These are phyloP conservation scores for Poronia punctata DNA, from an alignment of 495 filamentous ascomycete genomes.

Conservation along the genomic window DNA sequence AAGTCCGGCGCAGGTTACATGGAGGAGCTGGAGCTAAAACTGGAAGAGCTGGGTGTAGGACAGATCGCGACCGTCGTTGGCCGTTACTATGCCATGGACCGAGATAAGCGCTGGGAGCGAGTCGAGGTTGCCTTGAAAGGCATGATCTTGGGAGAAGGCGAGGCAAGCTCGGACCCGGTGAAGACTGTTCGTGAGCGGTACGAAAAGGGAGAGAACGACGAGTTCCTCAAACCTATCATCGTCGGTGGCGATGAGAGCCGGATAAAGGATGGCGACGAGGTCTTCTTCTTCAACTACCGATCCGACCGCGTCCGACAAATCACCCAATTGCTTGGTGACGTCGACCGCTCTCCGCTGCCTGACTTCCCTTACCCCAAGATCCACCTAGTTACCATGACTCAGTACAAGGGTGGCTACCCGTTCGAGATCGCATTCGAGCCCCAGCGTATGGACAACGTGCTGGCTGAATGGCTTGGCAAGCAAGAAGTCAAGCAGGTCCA, in stretches of 20 bases:
- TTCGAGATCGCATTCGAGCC: conserved; percentile 92
- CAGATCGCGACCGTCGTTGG: conserved; percentile 91
- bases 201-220: conserved; percentile 79
- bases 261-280: conserved; percentile 83
- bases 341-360: conserved; percentile 81
- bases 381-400: conserved; percentile 92
- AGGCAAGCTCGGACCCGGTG: conserved; percentile 75
- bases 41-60: conserved; percentile 77
- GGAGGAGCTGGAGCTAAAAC: conserved; percentile 69
- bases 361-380: conserved; percentile 95
- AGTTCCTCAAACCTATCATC: conserved; percentile 98
- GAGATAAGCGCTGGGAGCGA: conserved; percentile 98
- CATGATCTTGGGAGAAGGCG: conserved; percentile 76
- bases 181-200: conserved; percentile 84
- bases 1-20: conserved; percentile 83
- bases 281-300: conserved; percentile 99
- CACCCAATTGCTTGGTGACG: conserved; percentile 85
- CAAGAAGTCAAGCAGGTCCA: conserved; percentile 86
- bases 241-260: conserved; percentile 77
- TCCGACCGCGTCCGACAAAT: conserved; percentile 96
- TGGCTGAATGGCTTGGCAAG: conserved; percentile 91
- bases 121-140: conserved; percentile 85
- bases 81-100: conserved; percentile 98
- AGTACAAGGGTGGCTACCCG: conserved; percentile 92
- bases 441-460: conserved; percentile 91